These are phyloP conservation scores for Inonotus hispidus DNA, from an alignment of 1,284 basidiomycete species.

Conservation along the genomic window DNA sequence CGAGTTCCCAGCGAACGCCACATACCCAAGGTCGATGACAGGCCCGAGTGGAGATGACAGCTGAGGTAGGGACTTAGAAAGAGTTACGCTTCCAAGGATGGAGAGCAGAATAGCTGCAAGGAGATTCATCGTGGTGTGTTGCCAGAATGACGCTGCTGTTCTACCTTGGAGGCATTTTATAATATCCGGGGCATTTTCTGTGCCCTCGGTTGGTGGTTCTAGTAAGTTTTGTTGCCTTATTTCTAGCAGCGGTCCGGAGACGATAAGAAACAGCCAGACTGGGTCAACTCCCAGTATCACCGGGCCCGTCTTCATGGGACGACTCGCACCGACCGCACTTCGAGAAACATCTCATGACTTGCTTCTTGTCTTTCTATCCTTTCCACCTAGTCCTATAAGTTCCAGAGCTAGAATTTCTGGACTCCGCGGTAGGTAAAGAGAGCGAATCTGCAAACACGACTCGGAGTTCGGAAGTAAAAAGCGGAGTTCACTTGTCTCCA, in stretches of 20 bases:
- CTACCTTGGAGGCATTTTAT: neutral
- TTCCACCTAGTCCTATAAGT: too few species aligned
- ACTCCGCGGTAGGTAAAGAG: too few species aligned
- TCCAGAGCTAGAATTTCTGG: too few species aligned
- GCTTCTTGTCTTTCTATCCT: too few species aligned
- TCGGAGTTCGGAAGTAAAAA: neutral
- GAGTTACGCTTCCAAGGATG: neutral
- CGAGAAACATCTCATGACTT: too few species aligned
- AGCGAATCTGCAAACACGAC: too few species aligned
- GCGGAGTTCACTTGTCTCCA: neutral
- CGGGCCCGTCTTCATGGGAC: too few species aligned
- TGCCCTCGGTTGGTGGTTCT: neutral
- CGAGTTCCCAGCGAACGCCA: conserved; percentile 39
- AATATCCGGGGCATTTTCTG: neutral
- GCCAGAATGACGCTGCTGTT: neutral
- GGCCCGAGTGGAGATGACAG: conserved; percentile 25
- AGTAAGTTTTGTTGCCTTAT: neutral
- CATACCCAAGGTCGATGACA: conserved; percentile 46
- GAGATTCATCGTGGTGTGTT: neutral
- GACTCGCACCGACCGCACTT: too few species aligned
- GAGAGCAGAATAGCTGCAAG: neutral
- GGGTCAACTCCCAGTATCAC: too few species aligned
- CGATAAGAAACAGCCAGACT: neutral
- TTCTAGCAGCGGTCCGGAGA: neutral
- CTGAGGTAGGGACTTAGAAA: neutral